These are phyloP conservation scores for Gossypium davidsonii DNA, from an alignment of 441 rosid genomes.

Conservation along the genomic window DNA sequence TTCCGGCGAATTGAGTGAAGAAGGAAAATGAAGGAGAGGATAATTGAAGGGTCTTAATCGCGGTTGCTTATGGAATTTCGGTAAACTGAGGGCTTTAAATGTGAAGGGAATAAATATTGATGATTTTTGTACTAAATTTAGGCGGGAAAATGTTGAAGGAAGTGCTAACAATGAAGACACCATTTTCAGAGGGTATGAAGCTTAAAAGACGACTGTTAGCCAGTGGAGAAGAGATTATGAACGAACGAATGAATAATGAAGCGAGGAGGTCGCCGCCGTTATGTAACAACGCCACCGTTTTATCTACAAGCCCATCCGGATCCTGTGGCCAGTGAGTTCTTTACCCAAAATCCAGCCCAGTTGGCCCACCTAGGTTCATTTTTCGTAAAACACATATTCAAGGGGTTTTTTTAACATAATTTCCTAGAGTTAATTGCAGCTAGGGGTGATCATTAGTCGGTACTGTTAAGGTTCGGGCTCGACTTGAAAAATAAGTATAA, in stretches of 20 bases:
- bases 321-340: not conserved
- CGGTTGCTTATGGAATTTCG: constrained; percentile 12
- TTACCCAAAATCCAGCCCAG: not conserved
- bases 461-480: too few species aligned
- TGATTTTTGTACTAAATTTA: constrained; percentile 28
- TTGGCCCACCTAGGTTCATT: not conserved
- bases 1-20: constrained; percentile 7
- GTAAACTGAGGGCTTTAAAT: constrained; percentile 15
- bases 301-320: not conserved
- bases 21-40: constrained; percentile 1
- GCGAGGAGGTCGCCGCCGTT: not conserved
- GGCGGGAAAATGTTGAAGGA: constrained; percentile 43
- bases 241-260: not conserved
- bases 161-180: constrained; percentile 20
- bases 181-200: not conserved
- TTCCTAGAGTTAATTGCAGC: too few species aligned
- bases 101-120: constrained; percentile 7
- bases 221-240: not conserved
- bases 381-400: not conserved
- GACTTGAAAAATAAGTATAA: too few species aligned
- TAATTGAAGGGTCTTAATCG: constrained; percentile 3
- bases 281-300: not conserved
- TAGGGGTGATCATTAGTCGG: too few species aligned
- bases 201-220: not conserved
- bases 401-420: too few species aligned